A percentile compares a stretch with the other conserved stretches of the same genome.
Evolutionary conservation across 768 basidiomycete genomes (phyloP).

Genomic region (Termitomyces sp.): DNA sequence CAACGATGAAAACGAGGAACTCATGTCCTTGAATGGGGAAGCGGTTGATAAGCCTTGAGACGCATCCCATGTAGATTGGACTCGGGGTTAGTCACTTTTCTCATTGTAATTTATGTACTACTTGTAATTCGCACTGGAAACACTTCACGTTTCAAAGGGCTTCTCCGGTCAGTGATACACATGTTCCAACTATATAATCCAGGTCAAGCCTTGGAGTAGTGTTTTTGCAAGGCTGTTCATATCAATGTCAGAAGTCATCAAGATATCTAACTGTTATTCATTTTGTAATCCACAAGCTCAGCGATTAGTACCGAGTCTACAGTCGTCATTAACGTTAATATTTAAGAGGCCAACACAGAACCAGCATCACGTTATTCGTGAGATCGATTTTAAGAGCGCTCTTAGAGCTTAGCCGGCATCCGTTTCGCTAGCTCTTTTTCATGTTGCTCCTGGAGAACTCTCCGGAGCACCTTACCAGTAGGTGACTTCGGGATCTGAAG

Average conservation of each 20-base stretch:
- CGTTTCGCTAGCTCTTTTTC: slow-evolving; percentile 33
- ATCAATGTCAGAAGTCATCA: too few relatives aligned
- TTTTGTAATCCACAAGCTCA: too few relatives aligned
- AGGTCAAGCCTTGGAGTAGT: too few relatives aligned
- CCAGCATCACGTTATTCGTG: background rate
- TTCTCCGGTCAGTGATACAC: too few relatives aligned
- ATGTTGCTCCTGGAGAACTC: slow-evolving; percentile 57
- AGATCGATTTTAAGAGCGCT: too few relatives aligned
- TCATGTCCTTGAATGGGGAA: slow-evolving; percentile 9
- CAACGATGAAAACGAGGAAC: slow-evolving; percentile 11
- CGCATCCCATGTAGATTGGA: background rate
- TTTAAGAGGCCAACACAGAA: background rate
- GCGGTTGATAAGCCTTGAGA: slow-evolving; percentile 1
- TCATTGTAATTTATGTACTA: background rate
- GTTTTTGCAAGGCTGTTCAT: too few relatives aligned
- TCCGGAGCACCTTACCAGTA: slow-evolving; percentile 68
- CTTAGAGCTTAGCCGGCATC: slow-evolving; percentile 29
- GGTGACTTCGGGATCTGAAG: slow-evolving; percentile 68
- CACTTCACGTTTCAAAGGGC: too few relatives aligned
- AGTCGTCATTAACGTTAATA: background rate
- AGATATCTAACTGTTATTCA: too few relatives aligned
- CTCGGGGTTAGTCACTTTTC: background rate
- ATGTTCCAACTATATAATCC: too few relatives aligned
- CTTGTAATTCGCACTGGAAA: background rate
- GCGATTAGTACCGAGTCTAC: background rate